These are phyloP conservation scores for Salix suchowensis DNA, from an alignment of 345 rosid genomes.

Conservation along the genomic window DNA sequence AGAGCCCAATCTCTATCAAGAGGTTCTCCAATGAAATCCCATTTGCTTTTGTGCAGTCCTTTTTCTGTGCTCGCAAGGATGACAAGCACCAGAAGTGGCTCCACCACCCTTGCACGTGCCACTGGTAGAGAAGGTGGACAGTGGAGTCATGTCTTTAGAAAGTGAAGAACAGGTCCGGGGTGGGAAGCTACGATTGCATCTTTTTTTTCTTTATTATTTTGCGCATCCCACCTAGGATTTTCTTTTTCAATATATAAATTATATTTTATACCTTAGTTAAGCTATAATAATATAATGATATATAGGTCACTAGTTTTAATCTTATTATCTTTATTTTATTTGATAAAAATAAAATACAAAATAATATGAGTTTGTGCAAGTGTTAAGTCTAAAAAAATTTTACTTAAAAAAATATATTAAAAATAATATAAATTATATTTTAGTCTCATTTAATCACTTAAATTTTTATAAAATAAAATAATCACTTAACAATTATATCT, in stretches of 20 bases:
- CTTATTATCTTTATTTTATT: too few relatives aligned
- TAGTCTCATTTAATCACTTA: rapidly evolving
- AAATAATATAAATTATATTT: too few relatives aligned
- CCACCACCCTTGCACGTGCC: slow-evolving; percentile 47
- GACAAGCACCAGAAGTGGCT: slow-evolving; percentile 25
- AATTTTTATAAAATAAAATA: too few relatives aligned
- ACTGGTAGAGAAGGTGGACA: slow-evolving; percentile 24
- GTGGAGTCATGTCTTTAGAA: slow-evolving; percentile 40
- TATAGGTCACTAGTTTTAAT: too few relatives aligned
- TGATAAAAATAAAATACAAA: too few relatives aligned
- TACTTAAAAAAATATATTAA: too few relatives aligned
- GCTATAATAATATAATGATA: too few relatives aligned
- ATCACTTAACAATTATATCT: too few relatives aligned
- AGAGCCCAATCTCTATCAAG: slow-evolving; percentile 47
- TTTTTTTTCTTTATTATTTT: slow-evolving; percentile 3
- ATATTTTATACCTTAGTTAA: too few relatives aligned
- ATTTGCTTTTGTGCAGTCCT: background rate
- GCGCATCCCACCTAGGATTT: background rate
- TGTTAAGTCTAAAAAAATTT: rapidly evolving
- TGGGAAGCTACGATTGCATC: background rate
- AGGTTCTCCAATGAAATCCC: slow-evolving; percentile 21
- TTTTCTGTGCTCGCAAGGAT: slow-evolving; percentile 10
- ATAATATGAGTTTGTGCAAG: rapidly evolving
- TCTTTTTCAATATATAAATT: background rate
- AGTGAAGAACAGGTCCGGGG: background rate